phyloP scores from a whole-genome alignment of 2,329 filamentous ascomycete species.

The Thielaviopsis musarum region DNA sequence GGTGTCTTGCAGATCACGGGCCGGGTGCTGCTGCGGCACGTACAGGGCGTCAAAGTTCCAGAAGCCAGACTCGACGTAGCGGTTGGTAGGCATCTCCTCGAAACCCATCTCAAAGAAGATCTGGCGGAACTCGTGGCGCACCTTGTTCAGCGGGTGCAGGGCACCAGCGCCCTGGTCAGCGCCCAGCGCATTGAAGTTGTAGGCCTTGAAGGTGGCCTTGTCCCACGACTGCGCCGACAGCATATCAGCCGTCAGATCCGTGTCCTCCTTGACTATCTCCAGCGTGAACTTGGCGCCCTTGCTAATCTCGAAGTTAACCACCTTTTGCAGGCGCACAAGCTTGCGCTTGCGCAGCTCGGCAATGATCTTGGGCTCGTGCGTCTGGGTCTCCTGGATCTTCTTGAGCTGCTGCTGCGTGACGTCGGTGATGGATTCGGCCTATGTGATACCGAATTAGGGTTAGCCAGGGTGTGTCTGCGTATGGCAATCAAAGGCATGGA shows the following conservation, averaged over 20 bases:
- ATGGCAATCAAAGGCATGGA: not conserved
- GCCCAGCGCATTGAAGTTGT: constrained; percentile 56
- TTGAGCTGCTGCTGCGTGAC: constrained; percentile 59
- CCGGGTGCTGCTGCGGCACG: constrained; percentile 93
- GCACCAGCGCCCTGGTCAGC: constrained; percentile 44
- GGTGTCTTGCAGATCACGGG: constrained; percentile 91
- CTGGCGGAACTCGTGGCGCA: constrained; percentile 84
- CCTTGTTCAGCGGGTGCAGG: constrained; percentile 69
- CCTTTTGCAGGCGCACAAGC: constrained; percentile 67
- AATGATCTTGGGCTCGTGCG: constrained; percentile 59
- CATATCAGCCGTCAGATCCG: constrained; percentile 90
- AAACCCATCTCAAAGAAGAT: constrained; percentile 99
- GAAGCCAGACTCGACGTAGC: constrained; percentile 91
- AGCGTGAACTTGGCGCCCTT: constrained; percentile 82
- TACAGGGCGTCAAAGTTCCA: constrained; percentile 98
- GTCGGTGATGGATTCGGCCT: constrained; percentile 63
- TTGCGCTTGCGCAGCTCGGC: constrained; percentile 85
- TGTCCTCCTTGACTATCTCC: constrained; percentile 83
- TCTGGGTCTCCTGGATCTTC: constrained; percentile 51
- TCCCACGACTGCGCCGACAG: constrained; percentile 79
- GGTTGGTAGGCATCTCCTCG: constrained; percentile 90
- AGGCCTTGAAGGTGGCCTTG: constrained; percentile 69
- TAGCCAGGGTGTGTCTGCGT: not conserved
- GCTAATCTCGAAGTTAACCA: constrained; percentile 63
- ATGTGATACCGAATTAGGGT: not conserved